Conservation (phyloP, 2,329 filamentous ascomycete species). For the Coniochaeta sp. region DNA sequence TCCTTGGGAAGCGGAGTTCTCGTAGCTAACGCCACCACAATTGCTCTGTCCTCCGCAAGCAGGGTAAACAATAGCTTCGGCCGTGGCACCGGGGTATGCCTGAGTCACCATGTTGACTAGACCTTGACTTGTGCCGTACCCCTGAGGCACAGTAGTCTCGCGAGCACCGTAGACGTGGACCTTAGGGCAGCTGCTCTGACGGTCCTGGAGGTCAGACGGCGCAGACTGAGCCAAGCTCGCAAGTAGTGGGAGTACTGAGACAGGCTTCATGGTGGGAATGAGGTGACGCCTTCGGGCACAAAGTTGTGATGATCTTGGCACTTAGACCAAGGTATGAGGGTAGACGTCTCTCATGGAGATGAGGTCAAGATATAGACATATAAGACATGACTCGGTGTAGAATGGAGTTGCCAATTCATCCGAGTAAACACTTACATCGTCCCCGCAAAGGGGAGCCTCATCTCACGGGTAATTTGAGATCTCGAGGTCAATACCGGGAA, state of each 20-base stretch:
- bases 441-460: neutral
- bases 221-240: conserved; percentile 5
- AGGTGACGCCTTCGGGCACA: neutral
- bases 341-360: neutral
- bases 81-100: conserved; percentile 36
- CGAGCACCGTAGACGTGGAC: conserved; percentile 44
- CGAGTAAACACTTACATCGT: neutral
- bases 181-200: conserved; percentile 30
- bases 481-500: neutral
- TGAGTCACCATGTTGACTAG: conserved; percentile 37
- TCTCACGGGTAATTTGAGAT: neutral
- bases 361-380: neutral
- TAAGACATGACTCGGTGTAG: neutral
- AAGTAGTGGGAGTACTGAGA: neutral
- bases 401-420: neutral
- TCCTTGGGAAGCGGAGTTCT: conserved; percentile 45
- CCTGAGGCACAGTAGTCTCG: conserved; percentile 37
- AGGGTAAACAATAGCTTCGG: conserved; percentile 42
- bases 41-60: conserved; percentile 50
- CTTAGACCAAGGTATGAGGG: neutral
- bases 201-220: conserved; percentile 15
- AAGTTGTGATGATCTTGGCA: neutral
- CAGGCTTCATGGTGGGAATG: neutral
- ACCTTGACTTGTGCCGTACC: conserved; percentile 34
- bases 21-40: conserved; percentile 50